These are phyloP conservation scores for Podaxis mareebaensis DNA, from an alignment of 768 basidiomycete genomes.

Conservation along the genomic window DNA sequence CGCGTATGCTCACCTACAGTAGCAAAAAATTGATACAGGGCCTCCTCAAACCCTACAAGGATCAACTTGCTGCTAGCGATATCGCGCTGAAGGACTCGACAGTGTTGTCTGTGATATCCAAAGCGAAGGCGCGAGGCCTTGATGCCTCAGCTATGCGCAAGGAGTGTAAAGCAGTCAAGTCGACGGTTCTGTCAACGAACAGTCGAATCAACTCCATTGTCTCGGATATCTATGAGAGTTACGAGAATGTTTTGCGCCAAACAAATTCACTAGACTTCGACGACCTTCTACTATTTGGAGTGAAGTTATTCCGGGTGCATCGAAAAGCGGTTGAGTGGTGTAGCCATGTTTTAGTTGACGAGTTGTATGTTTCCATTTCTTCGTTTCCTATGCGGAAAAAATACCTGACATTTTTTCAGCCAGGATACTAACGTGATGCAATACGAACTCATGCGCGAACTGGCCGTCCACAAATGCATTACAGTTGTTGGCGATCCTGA, in stretches of 20 bases:
- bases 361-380: constrained; percentile 30
- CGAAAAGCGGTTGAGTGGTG: constrained; percentile 26
- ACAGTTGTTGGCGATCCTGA: constrained; percentile 91
- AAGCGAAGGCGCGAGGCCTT: constrained; percentile 69
- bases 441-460: constrained; percentile 73
- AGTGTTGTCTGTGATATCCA: constrained; percentile 67
- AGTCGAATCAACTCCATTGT: constrained; percentile 38
- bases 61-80: constrained; percentile 44
- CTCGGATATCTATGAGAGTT: constrained; percentile 60
- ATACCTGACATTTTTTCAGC: constrained; percentile 8
- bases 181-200: constrained; percentile 17
- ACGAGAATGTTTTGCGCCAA: constrained; percentile 58
- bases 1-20: constrained; percentile 10
- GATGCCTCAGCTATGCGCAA: constrained; percentile 41
- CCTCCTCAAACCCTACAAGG: constrained; percentile 57
- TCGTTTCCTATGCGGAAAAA: not conserved
- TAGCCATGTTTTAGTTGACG: constrained; percentile 32
- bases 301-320: constrained; percentile 21
- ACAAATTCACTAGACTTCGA: constrained; percentile 87
- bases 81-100: constrained; percentile 55
- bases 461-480: constrained; percentile 58
- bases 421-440: constrained; percentile 48
- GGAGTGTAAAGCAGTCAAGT: constrained; percentile 18
- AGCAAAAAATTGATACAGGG: constrained; percentile 70
- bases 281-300: constrained; percentile 28